Percentiles rank a stretch among this genome's conserved stretches.
Evolutionary conservation across 2,329 filamentous ascomycete genomes (phyloP).

Genomic region (Xylariaceae sp.): DNA sequence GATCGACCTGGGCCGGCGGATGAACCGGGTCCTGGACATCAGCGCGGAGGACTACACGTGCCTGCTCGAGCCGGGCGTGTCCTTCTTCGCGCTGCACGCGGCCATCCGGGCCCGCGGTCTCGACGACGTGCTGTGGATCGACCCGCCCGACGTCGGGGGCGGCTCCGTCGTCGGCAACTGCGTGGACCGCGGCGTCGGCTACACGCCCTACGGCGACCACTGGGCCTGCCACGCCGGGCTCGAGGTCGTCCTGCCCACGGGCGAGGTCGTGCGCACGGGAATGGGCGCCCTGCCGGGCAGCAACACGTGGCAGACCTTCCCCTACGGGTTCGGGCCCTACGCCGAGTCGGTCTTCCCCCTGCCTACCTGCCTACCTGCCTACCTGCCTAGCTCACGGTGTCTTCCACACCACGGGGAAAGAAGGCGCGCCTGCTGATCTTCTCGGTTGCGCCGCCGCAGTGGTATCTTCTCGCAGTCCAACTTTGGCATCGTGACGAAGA

Average conservation of each 20-base stretch:
- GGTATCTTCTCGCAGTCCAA: constrained; percentile 44
- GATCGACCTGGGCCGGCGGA: constrained; percentile 43
- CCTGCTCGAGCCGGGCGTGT: constrained; percentile 49
- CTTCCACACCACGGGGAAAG: neutral
- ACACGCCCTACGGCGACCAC: constrained; percentile 38
- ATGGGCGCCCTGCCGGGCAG: constrained; percentile 31
- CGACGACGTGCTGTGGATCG: constrained; percentile 36
- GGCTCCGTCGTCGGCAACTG: constrained; percentile 40
- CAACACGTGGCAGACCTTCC: constrained; percentile 34
- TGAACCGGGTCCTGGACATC: constrained; percentile 46
- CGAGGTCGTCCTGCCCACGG: constrained; percentile 35
- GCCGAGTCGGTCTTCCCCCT: constrained; percentile 17
- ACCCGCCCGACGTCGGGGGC: constrained; percentile 34
- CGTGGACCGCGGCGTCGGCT: constrained; percentile 37
- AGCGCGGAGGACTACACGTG: constrained; percentile 40
- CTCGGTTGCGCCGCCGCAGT: constrained; percentile 9
- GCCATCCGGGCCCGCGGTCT: constrained; percentile 30
- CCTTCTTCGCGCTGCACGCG: constrained; percentile 43
- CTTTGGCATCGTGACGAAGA: constrained; percentile 44
- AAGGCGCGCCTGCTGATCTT: constrained; percentile 1
- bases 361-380: constrained; percentile 1
- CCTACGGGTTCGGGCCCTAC: constrained; percentile 33
- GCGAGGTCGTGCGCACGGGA: constrained; percentile 34
- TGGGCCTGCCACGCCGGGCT: constrained; percentile 33
- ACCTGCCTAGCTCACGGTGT: too few relatives aligned